Evolutionary conservation across 306 rosid genomes (phyloP), one percentile per base, ranked within the genome.

Genomic region (Gleditsia sinensis): DNA sequence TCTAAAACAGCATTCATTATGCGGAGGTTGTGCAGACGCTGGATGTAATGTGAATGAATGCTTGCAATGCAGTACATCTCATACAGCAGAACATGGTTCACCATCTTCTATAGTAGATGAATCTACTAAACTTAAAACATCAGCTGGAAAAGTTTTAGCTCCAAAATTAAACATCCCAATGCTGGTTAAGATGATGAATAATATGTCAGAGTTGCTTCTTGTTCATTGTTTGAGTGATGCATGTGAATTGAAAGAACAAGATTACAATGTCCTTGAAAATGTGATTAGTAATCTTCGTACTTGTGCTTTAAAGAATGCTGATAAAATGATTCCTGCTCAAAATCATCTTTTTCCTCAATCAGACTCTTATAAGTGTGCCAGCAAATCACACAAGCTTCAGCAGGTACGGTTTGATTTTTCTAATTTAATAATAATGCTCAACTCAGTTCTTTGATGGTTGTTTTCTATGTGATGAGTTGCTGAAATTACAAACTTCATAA

Each of bases 151-250:
- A 43, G 87, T 76, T 32, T 64, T 88, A 56, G 40, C 51, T 77
- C 66, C 66, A 33, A 90, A 81, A 74, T 57, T 84, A 60, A 85
- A 86, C 82, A 83, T 82, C 74, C 87, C 55, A 56, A 53, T 64
- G 77, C 78, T 94, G 85, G 80, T 90, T 71, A 72, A 79, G 68
- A 77, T 70, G 3, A 71, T 94, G 80, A 81, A 74, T 60, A 82
- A 81, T 73, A 36, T 87, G 76, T 88, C 97, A 40, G 92, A 90
- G n/a, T 25, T 84, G 69, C 92, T 94, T 78, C 80, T 90, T 53
- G 25, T 17, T 62, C 85, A 88, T 74, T 83, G 86, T 81, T 54
- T 66, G 50, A 80, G 65, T 67, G 82, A 82, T 66, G 61, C 24
- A 24, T 63, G 16, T 77, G 84, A 76, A 59, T 68, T 91, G 74